Base-by-base conservation (phyloP, 1,284 basidiomycete genomes). In the Trichosporon sp. region DNA sequence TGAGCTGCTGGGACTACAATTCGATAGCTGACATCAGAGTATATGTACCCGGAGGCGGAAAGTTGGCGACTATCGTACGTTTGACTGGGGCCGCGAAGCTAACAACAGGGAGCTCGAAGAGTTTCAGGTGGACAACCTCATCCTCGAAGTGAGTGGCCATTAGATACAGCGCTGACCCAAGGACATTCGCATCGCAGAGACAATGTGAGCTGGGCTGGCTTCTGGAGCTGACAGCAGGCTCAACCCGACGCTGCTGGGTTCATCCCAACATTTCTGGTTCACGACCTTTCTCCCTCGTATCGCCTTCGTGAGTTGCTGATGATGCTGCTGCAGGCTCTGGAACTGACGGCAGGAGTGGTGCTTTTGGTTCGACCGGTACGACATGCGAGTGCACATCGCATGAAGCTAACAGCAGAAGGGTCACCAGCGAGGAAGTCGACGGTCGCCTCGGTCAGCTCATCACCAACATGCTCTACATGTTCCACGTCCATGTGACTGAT, bases 301-400 rank as follows among this genome's bases (percentile, higher is more conserved):
- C 27, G 60, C 40, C 23, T 67, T 58, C n/a, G 65, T 62, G 36
- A 29, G 65, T 60, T 9, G 16, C 19, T n/a, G 2, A 14, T 54
- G 9, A 6, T 21, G 2, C 4, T 2, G n/a, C 9, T 27, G 1
- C 1, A n/a, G 6, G 4, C 1, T 25, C 13, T 9, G 2, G 3
- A 11, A 10, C 16, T 25, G 6, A 25, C 34, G 3, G 21, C 65
- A 69, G 68, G 68, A 69, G 37, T 69, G 65, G 63, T 67, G 68
- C 31, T 67, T 67, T 52, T 69, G 68, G 68, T 67, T 63, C 25
- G 68, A 69, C 36, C 62, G 68, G 68, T 69, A 44, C 10, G 56
- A 60, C n/a, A 9, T 8, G 31, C 0, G 21, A 27, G 9, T 61
- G n/a, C 36, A 10, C 16, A 33, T 14, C 23, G 5, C 29, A 40